These are phyloP conservation scores for Thermothielavioides terrestris DNA, from an alignment of 495 filamentous ascomycete species.

Conservation along the genomic window DNA sequence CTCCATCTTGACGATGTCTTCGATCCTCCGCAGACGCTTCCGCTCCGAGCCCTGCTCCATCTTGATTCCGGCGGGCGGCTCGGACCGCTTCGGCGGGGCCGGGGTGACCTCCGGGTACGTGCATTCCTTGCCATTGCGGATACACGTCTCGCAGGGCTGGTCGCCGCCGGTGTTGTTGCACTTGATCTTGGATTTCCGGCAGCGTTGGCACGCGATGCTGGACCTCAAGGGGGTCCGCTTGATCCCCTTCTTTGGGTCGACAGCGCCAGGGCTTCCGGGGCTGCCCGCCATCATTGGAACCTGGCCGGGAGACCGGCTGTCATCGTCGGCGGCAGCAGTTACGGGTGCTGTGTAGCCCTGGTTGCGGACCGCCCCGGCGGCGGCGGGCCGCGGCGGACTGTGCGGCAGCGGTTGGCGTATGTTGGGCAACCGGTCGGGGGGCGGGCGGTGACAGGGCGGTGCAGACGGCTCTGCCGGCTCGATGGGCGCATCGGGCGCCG, in stretches of 20 bases:
- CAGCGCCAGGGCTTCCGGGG: constrained; percentile 21
- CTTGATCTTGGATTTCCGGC: constrained; percentile 77
- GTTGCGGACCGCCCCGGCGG: constrained; percentile 15
- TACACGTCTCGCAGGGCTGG: constrained; percentile 66
- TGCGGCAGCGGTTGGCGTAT: constrained; percentile 24
- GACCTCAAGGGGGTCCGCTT: constrained; percentile 58
- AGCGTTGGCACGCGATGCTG: constrained; percentile 70
- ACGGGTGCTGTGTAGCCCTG: neutral
- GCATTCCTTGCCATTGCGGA: constrained; percentile 67
- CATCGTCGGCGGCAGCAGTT: constrained; percentile 18
- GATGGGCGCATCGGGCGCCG: constrained; percentile 18
- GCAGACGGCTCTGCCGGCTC: constrained; percentile 12
- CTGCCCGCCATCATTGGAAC: constrained; percentile 22
- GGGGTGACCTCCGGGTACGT: constrained; percentile 59
- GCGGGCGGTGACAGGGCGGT: constrained; percentile 2
- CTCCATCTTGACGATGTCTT: constrained; percentile 37
- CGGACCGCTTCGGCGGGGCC: constrained; percentile 49
- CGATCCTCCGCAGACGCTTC: constrained; percentile 51
- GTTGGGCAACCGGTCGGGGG: constrained; percentile 16
- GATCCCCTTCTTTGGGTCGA: constrained; percentile 38
- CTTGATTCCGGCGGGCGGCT: constrained; percentile 39
- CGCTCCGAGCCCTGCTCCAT: constrained; percentile 54
- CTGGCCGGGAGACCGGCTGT: constrained; percentile 10
- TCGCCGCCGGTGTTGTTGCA: constrained; percentile 63
- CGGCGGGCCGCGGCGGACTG: constrained; percentile 21